Percentiles rank a stretch among this genome's conserved stretches.
Evolutionary conservation across 2,329 filamentous ascomycete genomes (phyloP).

Genomic region (Exophiala sp.): DNA sequence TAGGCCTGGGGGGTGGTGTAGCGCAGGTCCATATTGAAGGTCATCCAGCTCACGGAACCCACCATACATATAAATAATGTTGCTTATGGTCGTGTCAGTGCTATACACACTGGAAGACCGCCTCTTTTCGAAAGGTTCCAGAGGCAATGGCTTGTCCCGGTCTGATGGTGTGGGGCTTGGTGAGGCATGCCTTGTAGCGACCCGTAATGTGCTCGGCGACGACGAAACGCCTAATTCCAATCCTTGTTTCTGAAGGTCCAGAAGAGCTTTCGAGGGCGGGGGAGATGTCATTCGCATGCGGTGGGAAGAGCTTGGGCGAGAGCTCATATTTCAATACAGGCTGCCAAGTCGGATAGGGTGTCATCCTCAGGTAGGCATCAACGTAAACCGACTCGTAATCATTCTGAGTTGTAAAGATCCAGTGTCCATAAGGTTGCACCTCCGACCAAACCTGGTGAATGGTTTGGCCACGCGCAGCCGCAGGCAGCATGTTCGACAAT

Average conservation of each 20-base stretch:
- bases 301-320: constrained; percentile 11
- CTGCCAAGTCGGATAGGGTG: background rate
- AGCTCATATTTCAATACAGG: constrained; percentile 8
- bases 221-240: constrained; percentile 19
- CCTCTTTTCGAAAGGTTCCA: constrained; percentile 20
- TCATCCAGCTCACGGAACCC: constrained; percentile 21
- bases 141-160: constrained; percentile 23
- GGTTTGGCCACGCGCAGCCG: background rate
- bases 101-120: constrained; percentile 26
- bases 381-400: background rate
- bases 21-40: constrained; percentile 2
- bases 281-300: constrained; percentile 17
- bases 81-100: constrained; percentile 25
- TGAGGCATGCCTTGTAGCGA: constrained; percentile 8
- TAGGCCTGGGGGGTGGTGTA: constrained; percentile 26
- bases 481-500: background rate
- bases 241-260: constrained; percentile 24
- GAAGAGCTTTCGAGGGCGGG: constrained; percentile 23
- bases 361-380: background rate
- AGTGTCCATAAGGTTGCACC: background rate
- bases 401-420: background rate
- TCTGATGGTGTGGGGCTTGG: constrained; percentile 21
- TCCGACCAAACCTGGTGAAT: background rate
- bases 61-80: constrained; percentile 27
- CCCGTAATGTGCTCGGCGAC: constrained; percentile 10